Evolutionary conservation across 352 stramenopile genomes (phyloP).

Genomic region (Pythium rishiriense): DNA sequence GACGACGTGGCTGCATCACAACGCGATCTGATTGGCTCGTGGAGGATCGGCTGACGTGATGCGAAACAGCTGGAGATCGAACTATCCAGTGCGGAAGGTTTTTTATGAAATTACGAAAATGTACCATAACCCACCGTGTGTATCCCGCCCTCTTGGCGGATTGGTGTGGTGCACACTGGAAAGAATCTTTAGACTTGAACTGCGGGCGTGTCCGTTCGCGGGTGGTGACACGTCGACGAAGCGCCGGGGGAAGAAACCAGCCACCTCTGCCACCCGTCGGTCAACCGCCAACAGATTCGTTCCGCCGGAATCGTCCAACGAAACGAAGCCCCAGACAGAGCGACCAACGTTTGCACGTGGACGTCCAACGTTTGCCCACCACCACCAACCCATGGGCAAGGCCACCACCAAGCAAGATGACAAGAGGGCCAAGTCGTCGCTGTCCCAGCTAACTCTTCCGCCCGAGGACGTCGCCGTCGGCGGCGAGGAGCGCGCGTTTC

Average conservation of each 20-base stretch:
- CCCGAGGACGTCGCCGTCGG: not conserved
- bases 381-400: slow-evolving; percentile 15
- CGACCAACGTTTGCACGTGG: too few species aligned
- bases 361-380: not conserved
- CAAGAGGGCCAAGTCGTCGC: slow-evolving; percentile 11
- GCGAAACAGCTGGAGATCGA: not conserved
- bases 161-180: not conserved
- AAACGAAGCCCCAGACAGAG: slow-evolving; percentile 1
- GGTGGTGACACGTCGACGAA: not conserved
- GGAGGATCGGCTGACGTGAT: slow-evolving; percentile 7
- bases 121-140: not conserved
- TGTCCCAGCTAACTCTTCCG: slow-evolving; percentile 13
- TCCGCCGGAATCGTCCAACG: not conserved
- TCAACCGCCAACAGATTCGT: slow-evolving; percentile 9
- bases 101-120: slow-evolving; percentile 3
- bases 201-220: not conserved
- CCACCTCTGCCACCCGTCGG: too few species aligned
- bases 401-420: slow-evolving; percentile 1
- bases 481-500: slow-evolving; percentile 6
- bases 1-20: slow-evolving; percentile 24
- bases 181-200: slow-evolving; percentile 1
- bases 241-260: not conserved
- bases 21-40: slow-evolving; percentile 22
- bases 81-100: not conserved
- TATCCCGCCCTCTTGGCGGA: too few species aligned